These are phyloP conservation scores for Diophrys appendiculata DNA, from an alignment of 73 alveolate genomes.

Conservation along the genomic window DNA sequence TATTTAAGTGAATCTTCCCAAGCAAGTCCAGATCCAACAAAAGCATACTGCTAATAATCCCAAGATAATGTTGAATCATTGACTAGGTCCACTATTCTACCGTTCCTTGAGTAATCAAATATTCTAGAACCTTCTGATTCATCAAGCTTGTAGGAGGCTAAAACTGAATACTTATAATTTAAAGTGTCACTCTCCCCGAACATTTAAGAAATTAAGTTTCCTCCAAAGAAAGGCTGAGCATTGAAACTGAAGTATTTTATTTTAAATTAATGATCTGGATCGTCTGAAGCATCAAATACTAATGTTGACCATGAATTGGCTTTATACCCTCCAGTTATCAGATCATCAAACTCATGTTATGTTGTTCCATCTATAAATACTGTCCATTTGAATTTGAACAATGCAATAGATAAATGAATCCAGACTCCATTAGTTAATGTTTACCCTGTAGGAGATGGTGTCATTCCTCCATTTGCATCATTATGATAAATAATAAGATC, in stretches of 20 bases:
- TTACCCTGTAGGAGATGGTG: background rate
- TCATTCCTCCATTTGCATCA: background rate
- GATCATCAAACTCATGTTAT: background rate
- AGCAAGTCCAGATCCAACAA: background rate
- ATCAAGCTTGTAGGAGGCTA: background rate
- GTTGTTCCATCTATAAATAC: background rate
- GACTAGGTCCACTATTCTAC: background rate
- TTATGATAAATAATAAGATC: background rate
- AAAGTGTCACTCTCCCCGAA: background rate
- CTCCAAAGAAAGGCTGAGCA: background rate
- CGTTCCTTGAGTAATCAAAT: background rate
- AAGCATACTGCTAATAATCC: background rate
- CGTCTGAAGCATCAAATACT: background rate
- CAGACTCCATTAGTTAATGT: background rate
- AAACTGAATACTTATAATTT: background rate
- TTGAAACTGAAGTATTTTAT: background rate
- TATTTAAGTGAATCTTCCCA: background rate
- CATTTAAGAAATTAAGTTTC: background rate
- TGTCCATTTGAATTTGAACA: background rate
- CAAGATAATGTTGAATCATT: background rate
- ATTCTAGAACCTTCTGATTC: background rate
- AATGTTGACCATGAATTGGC: background rate
- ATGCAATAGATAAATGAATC: background rate
- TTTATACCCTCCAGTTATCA: background rate
- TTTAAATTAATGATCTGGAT: background rate